Evolutionary conservation across 129 eudicot genomes (phyloP), one percentile per base, ranked within the genome.

Genomic region (sunflower (Helianthus annuus)): DNA sequence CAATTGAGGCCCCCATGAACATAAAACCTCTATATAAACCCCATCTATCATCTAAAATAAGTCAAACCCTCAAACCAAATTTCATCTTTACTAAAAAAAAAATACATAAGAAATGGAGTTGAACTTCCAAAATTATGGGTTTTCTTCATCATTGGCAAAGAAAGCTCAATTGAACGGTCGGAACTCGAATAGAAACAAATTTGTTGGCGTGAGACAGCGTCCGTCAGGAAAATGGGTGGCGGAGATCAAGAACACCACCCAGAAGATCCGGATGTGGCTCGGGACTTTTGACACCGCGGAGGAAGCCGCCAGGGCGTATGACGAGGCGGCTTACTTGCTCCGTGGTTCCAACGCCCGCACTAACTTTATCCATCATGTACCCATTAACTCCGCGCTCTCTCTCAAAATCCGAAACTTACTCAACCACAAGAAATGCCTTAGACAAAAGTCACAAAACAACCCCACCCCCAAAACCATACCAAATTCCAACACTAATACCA

Each of bases 251-350:
- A 85, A 85, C 83, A 85, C 95, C 17, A 88, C 81, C 46, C 90
- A 85, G 29, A 88, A 85, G 63, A 88, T 85, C 71, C 79, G 96
- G 78, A 88, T 88, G 95, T 88, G 95, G 95, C 81, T 88, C 0
- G 95, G 95, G 46, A 88, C 95, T 10, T 88, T 88, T 27, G 86
- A 88, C 65, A 83, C 95, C 1, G 95, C 90, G 3, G 95, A 88
- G 81, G 95, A 88, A 66, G 90, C 95, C 7, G 95, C 90, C 44
- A 84, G 84, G 3, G 90, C 95, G 1, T 88, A 88, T 38, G 95
- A 88, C 1, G 95, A 88, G 64, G 95, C 95, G 32, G 95, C 95
- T 14, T 85, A 78, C 51, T 81, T 88, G 22, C 88, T 88, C 70
- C 95, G 95, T 0, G 95, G 95, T 4, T 65, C 91, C 17, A 88